Evolutionary conservation across 2,329 filamentous ascomycete genomes (phyloP).

Genomic region (Berkeleyomyces rouxiae): DNA sequence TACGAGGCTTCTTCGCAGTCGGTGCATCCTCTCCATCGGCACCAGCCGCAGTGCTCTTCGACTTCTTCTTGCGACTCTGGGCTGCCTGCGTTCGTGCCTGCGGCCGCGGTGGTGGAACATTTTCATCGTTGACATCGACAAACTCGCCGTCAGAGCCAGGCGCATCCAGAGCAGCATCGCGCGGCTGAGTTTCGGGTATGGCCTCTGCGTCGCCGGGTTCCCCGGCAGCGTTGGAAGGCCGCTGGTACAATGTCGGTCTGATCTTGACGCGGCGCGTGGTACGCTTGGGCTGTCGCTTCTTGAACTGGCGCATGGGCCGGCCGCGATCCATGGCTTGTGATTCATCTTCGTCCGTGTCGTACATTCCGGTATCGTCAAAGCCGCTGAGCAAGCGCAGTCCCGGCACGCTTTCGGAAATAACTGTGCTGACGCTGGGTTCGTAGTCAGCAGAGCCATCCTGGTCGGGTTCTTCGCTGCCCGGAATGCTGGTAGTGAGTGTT

Average conservation of each 20-base stretch:
- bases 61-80: constrained; percentile 9
- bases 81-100: neutral
- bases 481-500: neutral
- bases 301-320: constrained; percentile 46
- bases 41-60: constrained; percentile 2
- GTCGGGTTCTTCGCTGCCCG: constrained; percentile 11
- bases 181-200: constrained; percentile 25
- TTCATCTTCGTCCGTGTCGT: constrained; percentile 39
- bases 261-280: constrained; percentile 56
- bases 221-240: constrained; percentile 24
- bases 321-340: constrained; percentile 33
- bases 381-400: constrained; percentile 35
- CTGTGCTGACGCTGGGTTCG: constrained; percentile 5
- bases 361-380: constrained; percentile 45
- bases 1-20: constrained; percentile 32
- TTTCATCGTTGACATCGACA: constrained; percentile 17
- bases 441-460: neutral
- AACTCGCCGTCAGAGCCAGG: constrained; percentile 19
- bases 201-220: constrained; percentile 22
- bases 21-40: constrained; percentile 18
- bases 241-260: constrained; percentile 33
- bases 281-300: constrained; percentile 73
- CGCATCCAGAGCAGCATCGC: neutral
- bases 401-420: constrained; percentile 29
- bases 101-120: neutral